A percentile compares a stretch with the other conserved stretches of the same genome.
These are phyloP conservation scores for Coffea eugenioides DNA, from an alignment of 257 asterid genomes.

Conservation along the genomic window DNA sequence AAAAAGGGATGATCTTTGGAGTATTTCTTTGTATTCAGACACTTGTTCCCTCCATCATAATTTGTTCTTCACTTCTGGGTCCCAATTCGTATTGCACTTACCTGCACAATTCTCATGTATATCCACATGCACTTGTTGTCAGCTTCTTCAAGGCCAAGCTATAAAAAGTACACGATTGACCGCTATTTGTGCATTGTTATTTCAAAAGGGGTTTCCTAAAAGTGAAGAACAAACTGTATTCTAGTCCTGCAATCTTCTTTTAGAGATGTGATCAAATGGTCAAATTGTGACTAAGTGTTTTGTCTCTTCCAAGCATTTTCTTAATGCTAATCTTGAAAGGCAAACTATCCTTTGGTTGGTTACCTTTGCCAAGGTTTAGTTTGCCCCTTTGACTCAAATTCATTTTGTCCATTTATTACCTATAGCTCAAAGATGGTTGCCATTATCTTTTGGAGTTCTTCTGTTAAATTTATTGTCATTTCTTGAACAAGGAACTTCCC, in stretches of 20 bases:
- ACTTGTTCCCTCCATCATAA: neutral
- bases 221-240: too few species aligned
- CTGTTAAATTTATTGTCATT: neutral
- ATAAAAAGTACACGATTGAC: too few species aligned
- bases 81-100: too few species aligned
- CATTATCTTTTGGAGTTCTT: neutral
- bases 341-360: neutral
- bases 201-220: too few species aligned
- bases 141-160: too few species aligned
- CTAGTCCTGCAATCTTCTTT: too few species aligned
- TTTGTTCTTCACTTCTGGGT: neutral
- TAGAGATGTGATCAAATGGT: neutral
- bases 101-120: too few species aligned
- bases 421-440: neutral
- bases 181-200: too few species aligned
- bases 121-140: too few species aligned
- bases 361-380: neutral
- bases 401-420: neutral
- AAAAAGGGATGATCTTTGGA: neutral
- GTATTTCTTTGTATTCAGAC: neutral
- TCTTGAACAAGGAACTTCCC: too few species aligned
- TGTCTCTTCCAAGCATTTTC: too few species aligned
- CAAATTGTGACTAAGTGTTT: neutral
- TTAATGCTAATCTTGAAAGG: neutral
- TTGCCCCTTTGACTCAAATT: neutral